Percentiles rank a stretch among this genome's conserved stretches.
phyloP scores from a whole-genome alignment of 2,329 filamentous ascomycete genomes.

The Bipolaris gigantea region DNA sequence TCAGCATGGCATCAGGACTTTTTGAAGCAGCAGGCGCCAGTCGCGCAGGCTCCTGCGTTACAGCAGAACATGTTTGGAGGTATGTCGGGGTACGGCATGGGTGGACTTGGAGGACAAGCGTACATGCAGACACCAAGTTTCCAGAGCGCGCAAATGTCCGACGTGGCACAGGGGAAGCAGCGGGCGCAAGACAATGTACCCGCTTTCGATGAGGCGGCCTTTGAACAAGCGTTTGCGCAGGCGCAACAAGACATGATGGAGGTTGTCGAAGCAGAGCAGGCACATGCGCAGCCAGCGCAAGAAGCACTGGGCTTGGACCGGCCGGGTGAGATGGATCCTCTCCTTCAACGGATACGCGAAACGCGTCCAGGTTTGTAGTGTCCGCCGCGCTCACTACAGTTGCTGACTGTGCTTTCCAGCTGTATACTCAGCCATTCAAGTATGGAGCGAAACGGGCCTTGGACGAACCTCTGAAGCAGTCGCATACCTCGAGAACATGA shows the following conservation, averaged over 20 bases:
- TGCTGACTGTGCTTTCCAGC: constrained; percentile 25
- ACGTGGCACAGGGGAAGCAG: constrained; percentile 40
- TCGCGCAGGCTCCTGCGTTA: constrained; percentile 33
- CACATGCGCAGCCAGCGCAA: constrained; percentile 16
- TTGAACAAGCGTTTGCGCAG: constrained; percentile 58
- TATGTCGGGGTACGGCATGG: constrained; percentile 34
- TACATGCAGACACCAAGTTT: constrained; percentile 30
- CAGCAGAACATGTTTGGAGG: constrained; percentile 33
- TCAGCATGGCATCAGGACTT: constrained; percentile 66
- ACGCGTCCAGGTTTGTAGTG: constrained; percentile 40
- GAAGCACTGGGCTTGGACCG: constrained; percentile 22
- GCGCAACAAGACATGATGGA: constrained; percentile 47
- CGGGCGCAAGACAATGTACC: constrained; percentile 42
- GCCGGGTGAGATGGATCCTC: constrained; percentile 36
- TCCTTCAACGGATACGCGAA: constrained; percentile 37
- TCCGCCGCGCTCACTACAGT: constrained; percentile 10
- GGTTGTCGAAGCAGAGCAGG: constrained; percentile 21
- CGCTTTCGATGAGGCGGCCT: constrained; percentile 58
- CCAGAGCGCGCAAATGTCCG: constrained; percentile 26
- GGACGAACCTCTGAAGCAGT: constrained; percentile 30
- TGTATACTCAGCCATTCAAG: constrained; percentile 39
- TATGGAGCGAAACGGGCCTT: constrained; percentile 39
- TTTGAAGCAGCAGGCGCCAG: constrained; percentile 45
- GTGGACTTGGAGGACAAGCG: constrained; percentile 27
- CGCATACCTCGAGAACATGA: constrained; percentile 31